Percentiles rank a stretch among this genome's conserved stretches.
phyloP scores from a whole-genome alignment of 345 rosid species.

The Euphorbia tirucalli region DNA sequence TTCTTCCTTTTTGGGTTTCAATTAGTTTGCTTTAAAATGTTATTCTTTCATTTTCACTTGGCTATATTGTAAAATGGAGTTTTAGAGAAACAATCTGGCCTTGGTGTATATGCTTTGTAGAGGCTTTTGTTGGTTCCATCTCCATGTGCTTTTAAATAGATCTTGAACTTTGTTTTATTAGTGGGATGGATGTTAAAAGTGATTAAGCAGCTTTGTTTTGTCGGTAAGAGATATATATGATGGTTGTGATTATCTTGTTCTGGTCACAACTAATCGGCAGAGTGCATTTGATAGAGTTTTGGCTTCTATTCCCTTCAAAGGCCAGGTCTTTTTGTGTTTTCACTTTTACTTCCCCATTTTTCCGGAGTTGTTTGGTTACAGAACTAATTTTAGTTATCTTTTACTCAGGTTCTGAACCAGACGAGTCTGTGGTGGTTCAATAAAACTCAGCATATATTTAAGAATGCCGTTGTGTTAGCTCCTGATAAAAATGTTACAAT shows the following conservation, averaged over 20 bases:
- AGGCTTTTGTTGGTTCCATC: no score
- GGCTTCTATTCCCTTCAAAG: slow-evolving; percentile 92
- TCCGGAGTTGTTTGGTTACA: not conserved
- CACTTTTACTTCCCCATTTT: not conserved
- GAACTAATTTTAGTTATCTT: not conserved
- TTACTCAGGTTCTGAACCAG: slow-evolving; percentile 79
- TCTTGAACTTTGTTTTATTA: not conserved
- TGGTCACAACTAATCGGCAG: slow-evolving; percentile 83
- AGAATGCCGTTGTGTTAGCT: slow-evolving; percentile 69
- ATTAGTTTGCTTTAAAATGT: no score
- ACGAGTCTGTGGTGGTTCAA: slow-evolving; percentile 97
- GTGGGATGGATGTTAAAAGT: not conserved
- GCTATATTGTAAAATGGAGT: no score
- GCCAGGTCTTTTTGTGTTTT: slow-evolving; percentile 49
- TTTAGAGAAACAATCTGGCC: no score
- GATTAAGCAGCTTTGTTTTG: not conserved
- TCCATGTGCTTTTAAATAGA: no score
- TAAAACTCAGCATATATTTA: slow-evolving; percentile 60
- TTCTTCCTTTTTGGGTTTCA: no score
- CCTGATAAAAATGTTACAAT: slow-evolving; percentile 92
- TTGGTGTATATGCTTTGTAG: no score
- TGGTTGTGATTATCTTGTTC: slow-evolving; percentile 76
- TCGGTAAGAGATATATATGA: slow-evolving; percentile 94
- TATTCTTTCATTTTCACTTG: no score
- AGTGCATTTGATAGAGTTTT: slow-evolving; percentile 91